A percentile compares a stretch with the other conserved stretches of the same genome.
phyloP scores from a whole-genome alignment of 2,329 filamentous ascomycete species.

The Diaporthe ampelina region DNA sequence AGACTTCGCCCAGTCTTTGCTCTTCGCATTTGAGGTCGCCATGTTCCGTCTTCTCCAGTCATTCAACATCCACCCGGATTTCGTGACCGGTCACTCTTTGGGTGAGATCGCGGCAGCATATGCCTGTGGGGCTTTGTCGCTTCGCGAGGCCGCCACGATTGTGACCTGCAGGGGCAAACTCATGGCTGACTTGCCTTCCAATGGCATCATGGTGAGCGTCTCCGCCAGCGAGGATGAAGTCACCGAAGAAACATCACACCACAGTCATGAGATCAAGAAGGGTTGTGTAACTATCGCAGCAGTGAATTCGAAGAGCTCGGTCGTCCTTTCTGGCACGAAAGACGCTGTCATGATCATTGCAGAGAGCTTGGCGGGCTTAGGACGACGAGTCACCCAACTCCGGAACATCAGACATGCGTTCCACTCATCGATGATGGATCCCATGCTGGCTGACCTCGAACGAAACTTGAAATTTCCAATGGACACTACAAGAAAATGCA shows the following conservation, averaged over 20 bases:
- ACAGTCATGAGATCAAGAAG: neutral
- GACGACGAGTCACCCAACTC: neutral
- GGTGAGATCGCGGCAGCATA: constrained; percentile 51
- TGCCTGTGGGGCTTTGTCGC: constrained; percentile 50
- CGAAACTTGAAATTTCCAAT: neutral
- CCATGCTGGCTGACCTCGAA: neutral
- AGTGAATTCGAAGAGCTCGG: constrained; percentile 6
- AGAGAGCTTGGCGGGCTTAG: neutral
- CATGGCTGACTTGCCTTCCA: constrained; percentile 44
- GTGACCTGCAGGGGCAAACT: constrained; percentile 51
- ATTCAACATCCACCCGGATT: constrained; percentile 49
- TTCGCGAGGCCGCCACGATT: constrained; percentile 50
- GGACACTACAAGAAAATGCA: neutral
- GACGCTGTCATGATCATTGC: neutral
- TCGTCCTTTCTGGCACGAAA: constrained; percentile 19
- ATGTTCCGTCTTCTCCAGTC: constrained; percentile 50
- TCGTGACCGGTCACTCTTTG: constrained; percentile 50
- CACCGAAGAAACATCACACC: neutral
- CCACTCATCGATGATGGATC: constrained; percentile 30
- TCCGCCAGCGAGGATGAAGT: constrained; percentile 13
- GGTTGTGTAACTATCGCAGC: neutral
- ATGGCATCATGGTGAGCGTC: constrained; percentile 31
- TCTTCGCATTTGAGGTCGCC: constrained; percentile 52
- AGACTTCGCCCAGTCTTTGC: constrained; percentile 51
- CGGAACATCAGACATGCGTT: constrained; percentile 16